Base-by-base conservation (phyloP, 2,329 filamentous ascomycete genomes). In the Calycina marina region DNA sequence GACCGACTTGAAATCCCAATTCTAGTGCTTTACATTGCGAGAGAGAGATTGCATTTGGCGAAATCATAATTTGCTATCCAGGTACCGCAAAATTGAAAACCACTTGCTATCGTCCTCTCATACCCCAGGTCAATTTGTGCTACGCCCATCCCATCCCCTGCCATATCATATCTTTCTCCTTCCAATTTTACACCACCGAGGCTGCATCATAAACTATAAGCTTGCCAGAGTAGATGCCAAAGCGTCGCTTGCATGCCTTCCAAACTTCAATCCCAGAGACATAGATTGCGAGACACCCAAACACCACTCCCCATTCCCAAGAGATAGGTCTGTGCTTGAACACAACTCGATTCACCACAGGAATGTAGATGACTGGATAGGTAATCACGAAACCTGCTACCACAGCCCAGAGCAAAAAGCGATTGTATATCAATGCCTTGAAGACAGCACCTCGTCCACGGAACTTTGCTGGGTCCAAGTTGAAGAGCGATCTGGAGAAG, bases 271-370 rank as follows among this genome's bases (percentile, higher is more conserved):
- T 61, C 6, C 78, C 65, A 0, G 55, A 54, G 30, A 82, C 59
- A 53, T 81, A 84, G 6, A 68, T 50, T 2, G 66, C 52, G 1
- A 75, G 62, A 18, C 62, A 67, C 12, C 69, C 62, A 28, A 67
- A 59, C 1, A 83, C 76, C 2, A 83, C 60, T 2, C 66, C 74
- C 78, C 77, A 84, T 47, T 83, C 77, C 74, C 76, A 81, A 2
- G 59, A 63, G 3, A 22, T 22, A 22, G 20, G n/a, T 9, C 8
- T 22, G n/a, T 22, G 20, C 20, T 22, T 22, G 20, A 35, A 83
- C 74, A 1, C 66, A 69, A 58, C 55, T 1, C 60, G 62, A 49
- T 80, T 79, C 42, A 83, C 60, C 14, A 67, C 63, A 0, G 77
- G 77, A 22, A 82, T 67, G 48, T 83, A 83, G 14, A 77, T 58